These are phyloP conservation scores for Macrolepiota dolichaula DNA, from an alignment of 768 basidiomycete genomes.

Conservation along the genomic window DNA sequence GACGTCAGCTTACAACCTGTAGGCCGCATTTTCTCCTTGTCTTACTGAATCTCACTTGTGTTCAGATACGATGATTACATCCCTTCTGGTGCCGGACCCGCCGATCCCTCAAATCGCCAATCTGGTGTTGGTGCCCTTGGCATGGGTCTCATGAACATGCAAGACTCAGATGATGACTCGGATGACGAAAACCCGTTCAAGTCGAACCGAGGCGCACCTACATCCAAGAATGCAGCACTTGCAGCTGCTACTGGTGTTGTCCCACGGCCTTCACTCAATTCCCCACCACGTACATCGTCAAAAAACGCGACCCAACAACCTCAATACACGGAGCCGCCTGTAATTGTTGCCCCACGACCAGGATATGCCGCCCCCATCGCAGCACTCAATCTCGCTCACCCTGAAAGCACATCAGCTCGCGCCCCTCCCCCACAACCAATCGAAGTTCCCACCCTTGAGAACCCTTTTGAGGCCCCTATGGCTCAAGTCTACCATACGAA, in stretches of 20 bases:
- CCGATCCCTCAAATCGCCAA: slow-evolving; percentile 7
- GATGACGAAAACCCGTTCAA: slow-evolving; percentile 13
- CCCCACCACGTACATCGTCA: slow-evolving; percentile 10
- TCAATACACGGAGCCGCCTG: slow-evolving; percentile 21
- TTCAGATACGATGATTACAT: slow-evolving; percentile 65
- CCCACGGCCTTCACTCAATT: slow-evolving; percentile 7
- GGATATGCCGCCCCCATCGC: slow-evolving; percentile 72
- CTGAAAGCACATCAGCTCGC: slow-evolving; percentile 37
- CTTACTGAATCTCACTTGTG: slow-evolving; percentile 5
- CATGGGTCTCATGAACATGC: slow-evolving; percentile 23
- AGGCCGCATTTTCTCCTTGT: slow-evolving; percentile 24
- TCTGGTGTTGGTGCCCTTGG: slow-evolving; percentile 50
- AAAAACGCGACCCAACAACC: slow-evolving; percentile 1
- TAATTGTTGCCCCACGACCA: slow-evolving; percentile 67
- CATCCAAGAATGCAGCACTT: slow-evolving; percentile 35
- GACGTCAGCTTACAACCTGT: slow-evolving; percentile 69
- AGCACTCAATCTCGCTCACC: slow-evolving; percentile 56
- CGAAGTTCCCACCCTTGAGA: slow-evolving; percentile 19
- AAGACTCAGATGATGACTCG: slow-evolving; percentile 29
- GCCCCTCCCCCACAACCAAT: slow-evolving; percentile 18
- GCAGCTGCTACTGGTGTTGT: slow-evolving; percentile 29
- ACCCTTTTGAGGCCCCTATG: slow-evolving; percentile 24
- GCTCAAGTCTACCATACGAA: slow-evolving; percentile 1
- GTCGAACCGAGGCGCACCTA: slow-evolving; percentile 10
- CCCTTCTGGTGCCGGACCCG: slow-evolving; percentile 25